Percentiles rank a stretch among this genome's conserved stretches.
These are phyloP conservation scores for Porphyrellus sp. DNA, from an alignment of 1,284 basidiomycete genomes.

Conservation along the genomic window DNA sequence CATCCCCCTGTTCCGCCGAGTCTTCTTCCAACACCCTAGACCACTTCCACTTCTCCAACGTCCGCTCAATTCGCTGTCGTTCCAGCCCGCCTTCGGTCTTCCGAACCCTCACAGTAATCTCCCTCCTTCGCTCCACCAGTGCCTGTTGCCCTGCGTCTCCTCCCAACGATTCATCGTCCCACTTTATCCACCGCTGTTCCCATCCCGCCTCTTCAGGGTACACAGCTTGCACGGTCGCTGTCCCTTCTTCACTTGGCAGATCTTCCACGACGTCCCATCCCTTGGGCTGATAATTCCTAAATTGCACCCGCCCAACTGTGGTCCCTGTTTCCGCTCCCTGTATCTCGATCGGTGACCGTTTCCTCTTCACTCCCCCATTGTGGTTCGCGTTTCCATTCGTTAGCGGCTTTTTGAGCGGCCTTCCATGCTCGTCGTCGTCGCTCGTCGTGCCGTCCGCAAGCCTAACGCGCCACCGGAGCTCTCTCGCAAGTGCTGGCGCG, in stretches of 20 bases:
- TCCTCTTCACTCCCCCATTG: constrained; percentile 51
- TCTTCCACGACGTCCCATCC: constrained; percentile 56
- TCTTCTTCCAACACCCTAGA: constrained; percentile 14
- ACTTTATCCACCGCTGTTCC: constrained; percentile 39
- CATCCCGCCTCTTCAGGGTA: constrained; percentile 38
- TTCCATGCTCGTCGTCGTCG: constrained; percentile 57
- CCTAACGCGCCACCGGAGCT: constrained; percentile 77
- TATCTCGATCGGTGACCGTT: constrained; percentile 39
- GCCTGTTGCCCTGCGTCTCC: constrained; percentile 41
- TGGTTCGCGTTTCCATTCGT: constrained; percentile 25
- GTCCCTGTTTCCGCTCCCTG: constrained; percentile 28
- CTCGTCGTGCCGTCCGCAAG: constrained; percentile 62
- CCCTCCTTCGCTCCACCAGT: constrained; percentile 46
- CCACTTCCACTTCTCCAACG: constrained; percentile 68
- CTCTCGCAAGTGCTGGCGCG: constrained; percentile 70
- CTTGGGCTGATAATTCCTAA: constrained; percentile 66
- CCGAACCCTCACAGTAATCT: constrained; percentile 58
- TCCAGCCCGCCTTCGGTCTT: constrained; percentile 56
- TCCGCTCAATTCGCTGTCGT: constrained; percentile 64
- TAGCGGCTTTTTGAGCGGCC: constrained; percentile 32
- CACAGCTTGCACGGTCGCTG: constrained; percentile 34
- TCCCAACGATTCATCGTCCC: constrained; percentile 31
- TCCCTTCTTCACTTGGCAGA: constrained; percentile 42
- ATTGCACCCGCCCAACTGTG: constrained; percentile 35
- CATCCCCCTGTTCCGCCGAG: constrained; percentile 15